Conservation (phyloP, 768 basidiomycete species). For the Punctularia strigosozonata region DNA sequence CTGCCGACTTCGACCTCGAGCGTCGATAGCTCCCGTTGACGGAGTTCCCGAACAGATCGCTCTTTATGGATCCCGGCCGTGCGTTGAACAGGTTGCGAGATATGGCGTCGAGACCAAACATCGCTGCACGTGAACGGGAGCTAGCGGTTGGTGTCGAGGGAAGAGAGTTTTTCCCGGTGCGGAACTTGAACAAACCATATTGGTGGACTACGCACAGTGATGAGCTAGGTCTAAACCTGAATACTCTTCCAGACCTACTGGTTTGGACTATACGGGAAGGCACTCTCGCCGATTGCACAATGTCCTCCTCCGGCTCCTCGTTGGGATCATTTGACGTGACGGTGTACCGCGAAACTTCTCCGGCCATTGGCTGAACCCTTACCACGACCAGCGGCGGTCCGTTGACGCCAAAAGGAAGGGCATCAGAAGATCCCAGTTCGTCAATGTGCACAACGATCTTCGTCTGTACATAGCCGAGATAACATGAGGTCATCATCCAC, state of each 20-base stretch:
- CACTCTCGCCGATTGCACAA: conserved; percentile 68
- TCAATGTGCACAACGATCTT: conserved; percentile 87
- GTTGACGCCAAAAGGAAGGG: conserved; percentile 61
- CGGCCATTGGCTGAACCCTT: conserved; percentile 72
- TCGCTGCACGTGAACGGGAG: conserved; percentile 64
- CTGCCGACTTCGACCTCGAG: conserved; percentile 62
- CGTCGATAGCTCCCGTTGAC: conserved; percentile 59
- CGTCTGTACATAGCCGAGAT: conserved; percentile 33
- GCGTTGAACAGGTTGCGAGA: conserved; percentile 79
- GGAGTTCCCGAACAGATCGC: conserved; percentile 67
- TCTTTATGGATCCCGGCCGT: conserved; percentile 54
- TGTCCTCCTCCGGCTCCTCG: conserved; percentile 72
- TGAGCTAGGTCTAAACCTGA: no score
- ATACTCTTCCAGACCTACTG: conserved; percentile 36
- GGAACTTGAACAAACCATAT: conserved; percentile 82
- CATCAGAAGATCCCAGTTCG: conserved; percentile 59
- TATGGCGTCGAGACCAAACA: conserved; percentile 83
- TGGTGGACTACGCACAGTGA: conserved; percentile 52
- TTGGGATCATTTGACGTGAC: conserved; percentile 64
- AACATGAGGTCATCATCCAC: conserved; percentile 1
- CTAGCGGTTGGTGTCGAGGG: conserved; percentile 79
- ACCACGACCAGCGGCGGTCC: conserved; percentile 64
- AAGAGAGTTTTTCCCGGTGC: conserved; percentile 61
- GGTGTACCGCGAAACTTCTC: conserved; percentile 69
- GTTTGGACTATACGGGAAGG: conserved; percentile 69